Evolutionary conservation across 2,329 filamentous ascomycete species (phyloP).

Genomic region (Didymosphaeria variabile): DNA sequence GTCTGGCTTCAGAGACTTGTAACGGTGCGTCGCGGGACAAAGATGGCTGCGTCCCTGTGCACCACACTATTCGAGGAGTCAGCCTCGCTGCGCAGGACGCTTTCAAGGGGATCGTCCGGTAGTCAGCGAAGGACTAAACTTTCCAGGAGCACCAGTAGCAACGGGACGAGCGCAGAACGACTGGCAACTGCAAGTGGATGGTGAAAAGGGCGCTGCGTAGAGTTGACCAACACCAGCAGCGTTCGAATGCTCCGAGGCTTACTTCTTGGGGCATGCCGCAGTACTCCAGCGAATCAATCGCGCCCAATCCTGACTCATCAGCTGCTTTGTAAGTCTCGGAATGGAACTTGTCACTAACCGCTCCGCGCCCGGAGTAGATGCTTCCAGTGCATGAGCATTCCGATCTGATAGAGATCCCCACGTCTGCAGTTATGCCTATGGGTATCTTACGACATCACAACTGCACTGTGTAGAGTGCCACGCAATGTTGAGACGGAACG

Average conservation of each 20-base stretch:
- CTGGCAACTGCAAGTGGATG: neutral
- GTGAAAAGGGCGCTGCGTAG: neutral
- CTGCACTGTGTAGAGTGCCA: slow-evolving; percentile 5
- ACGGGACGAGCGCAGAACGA: neutral
- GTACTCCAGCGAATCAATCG: slow-evolving; percentile 19
- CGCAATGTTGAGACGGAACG: slow-evolving; percentile 46
- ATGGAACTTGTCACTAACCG: slow-evolving; percentile 4
- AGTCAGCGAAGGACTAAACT: neutral
- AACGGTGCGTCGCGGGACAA: slow-evolving; percentile 12
- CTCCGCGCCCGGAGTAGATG: slow-evolving; percentile 16
- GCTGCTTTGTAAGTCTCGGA: slow-evolving; percentile 12
- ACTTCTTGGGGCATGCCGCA: slow-evolving; percentile 12
- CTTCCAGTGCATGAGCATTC: slow-evolving; percentile 15
- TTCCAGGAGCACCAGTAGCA: neutral
- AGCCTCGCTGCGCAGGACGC: slow-evolving; percentile 35
- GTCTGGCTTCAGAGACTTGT: slow-evolving; percentile 19
- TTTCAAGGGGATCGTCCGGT: neutral
- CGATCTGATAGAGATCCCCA: slow-evolving; percentile 11
- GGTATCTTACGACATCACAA: neutral
- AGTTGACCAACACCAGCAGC: neutral
- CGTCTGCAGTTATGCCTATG: neutral
- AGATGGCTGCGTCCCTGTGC: slow-evolving; percentile 11
- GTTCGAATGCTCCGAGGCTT: slow-evolving; percentile 22
- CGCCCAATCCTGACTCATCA: neutral
- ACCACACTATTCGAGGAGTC: slow-evolving; percentile 35